Conservation (phyloP, 176 grass and related monocot species). For the Poa annua region DNA sequence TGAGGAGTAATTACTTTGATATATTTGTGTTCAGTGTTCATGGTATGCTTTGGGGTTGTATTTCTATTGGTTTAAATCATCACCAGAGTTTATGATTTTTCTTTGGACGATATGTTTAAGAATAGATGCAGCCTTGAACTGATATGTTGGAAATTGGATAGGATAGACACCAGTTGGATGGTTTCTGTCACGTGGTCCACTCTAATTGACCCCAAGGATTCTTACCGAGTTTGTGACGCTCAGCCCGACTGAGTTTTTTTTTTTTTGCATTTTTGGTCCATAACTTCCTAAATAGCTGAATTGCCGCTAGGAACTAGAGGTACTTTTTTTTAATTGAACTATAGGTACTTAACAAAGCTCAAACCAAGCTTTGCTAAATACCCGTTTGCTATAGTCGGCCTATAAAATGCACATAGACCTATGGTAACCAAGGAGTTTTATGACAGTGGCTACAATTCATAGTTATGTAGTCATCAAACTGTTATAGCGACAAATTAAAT, state of each 20-base stretch:
- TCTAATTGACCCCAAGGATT: background rate
- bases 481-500: too few species aligned
- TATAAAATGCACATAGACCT: background rate
- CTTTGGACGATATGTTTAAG: background rate
- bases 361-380: background rate
- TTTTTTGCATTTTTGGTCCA: background rate
- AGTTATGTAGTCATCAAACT: too few species aligned
- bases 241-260: background rate
- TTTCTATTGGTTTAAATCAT: background rate
- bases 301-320: background rate
- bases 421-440: too few species aligned
- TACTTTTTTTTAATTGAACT: too few species aligned
- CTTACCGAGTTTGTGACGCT: background rate
- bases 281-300: background rate
- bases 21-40: background rate
- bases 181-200: background rate
- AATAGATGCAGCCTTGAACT: background rate
- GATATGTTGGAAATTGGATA: background rate
- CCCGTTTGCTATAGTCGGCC: background rate
- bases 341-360: background rate
- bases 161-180: background rate
- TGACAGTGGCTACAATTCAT: too few species aligned
- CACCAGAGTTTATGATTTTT: background rate
- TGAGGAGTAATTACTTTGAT: background rate
- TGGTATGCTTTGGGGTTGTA: background rate